These are phyloP conservation scores for Pseudotsuga menziesii DNA, from an alignment of 75 land plant genomes.

Conservation along the genomic window DNA sequence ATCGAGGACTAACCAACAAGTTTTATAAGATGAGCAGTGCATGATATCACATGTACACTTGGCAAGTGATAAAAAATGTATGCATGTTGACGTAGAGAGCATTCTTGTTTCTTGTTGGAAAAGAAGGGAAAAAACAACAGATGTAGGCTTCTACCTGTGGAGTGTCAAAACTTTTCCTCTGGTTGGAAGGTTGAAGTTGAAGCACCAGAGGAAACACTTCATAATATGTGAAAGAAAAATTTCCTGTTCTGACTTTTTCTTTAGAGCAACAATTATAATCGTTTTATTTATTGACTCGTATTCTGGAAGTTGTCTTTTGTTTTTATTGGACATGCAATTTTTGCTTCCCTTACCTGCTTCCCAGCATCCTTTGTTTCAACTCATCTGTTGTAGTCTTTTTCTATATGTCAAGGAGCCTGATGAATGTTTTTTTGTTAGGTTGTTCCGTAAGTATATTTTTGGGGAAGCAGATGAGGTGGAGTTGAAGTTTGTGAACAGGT, in stretches of 20 bases:
- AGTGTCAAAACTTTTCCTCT: too few species aligned
- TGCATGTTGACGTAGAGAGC: too few species aligned
- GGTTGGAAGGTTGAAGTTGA: too few species aligned
- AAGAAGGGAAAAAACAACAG: too few species aligned
- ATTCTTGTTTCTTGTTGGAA: too few species aligned
- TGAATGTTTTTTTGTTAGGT: conserved; percentile 21
- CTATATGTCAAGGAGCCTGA: not conserved
- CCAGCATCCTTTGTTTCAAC: not conserved
- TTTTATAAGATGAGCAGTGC: too few species aligned
- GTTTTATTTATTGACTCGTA: not conserved
- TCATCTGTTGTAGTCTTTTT: not conserved
- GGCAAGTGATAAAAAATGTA: too few species aligned
- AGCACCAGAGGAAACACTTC: not conserved
- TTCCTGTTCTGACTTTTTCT: not conserved
- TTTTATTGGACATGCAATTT: not conserved
- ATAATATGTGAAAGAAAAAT: not conserved
- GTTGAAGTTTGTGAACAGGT: conserved; percentile 90
- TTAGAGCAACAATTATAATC: not conserved
- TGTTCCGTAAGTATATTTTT: conserved; percentile 77
- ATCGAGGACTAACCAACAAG: too few species aligned
- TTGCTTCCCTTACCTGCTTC: not conserved
- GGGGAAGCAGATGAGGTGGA: conserved; percentile 97
- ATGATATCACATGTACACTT: too few species aligned
- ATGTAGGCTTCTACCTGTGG: too few species aligned
- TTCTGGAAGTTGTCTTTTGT: not conserved